phyloP scores from a whole-genome alignment of 23 red algal genomes.

The Rhodosorus marinus region DNA sequence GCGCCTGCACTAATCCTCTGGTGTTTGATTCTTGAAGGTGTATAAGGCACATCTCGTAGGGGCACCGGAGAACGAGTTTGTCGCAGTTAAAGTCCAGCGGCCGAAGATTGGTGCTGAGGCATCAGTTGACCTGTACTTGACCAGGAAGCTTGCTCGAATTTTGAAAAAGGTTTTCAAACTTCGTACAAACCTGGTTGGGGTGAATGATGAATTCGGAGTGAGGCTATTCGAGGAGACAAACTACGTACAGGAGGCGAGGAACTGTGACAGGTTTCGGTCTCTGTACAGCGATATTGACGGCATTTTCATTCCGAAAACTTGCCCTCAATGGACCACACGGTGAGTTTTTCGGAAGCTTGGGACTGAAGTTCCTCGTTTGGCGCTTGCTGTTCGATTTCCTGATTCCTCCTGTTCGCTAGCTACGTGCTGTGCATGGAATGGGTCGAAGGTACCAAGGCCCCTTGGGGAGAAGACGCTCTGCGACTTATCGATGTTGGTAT shows the following conservation, averaged over 20 bases:
- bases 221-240: conserved; percentile 86
- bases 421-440: conserved; percentile 74
- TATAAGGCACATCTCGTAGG: conserved; percentile 12
- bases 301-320: conserved; percentile 26
- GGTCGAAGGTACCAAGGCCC: conserved; percentile 68
- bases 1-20: no score
- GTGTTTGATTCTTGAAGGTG: no score
- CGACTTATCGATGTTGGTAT: conserved; percentile 71
- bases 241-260: conserved; percentile 63
- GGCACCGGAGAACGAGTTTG: conserved; percentile 12
- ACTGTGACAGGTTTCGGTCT: conserved; percentile 33
- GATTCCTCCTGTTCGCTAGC: conserved; percentile 2
- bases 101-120: conserved; percentile 47
- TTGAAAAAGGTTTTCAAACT: conserved; percentile 30
- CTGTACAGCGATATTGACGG: conserved; percentile 36
- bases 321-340: conserved; percentile 10
- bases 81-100: conserved; percentile 91
- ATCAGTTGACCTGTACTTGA: conserved; percentile 66
- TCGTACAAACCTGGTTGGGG: conserved; percentile 66
- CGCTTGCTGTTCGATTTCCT: conserved; percentile 1
- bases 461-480: conserved; percentile 34
- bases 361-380: background rate
- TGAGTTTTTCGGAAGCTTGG: background rate
- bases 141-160: conserved; percentile 26
- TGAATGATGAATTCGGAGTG: conserved; percentile 85